Conservation (phyloP, 108 stramenopile species). For the Parietichytrium sp. region DNA sequence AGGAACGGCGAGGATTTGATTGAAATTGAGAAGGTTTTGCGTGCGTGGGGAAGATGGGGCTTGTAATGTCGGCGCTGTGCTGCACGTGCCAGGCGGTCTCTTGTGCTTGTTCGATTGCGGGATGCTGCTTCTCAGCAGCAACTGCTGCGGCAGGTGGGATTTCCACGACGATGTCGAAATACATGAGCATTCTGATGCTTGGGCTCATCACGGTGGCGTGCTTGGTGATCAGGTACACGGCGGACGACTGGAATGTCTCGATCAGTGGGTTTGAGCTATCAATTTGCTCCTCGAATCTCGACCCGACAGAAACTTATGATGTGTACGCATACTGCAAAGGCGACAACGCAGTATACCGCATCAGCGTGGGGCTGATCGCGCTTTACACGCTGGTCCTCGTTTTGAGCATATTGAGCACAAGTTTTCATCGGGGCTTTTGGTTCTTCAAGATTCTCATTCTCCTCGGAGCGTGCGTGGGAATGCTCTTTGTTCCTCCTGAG, state of each 20-base stretch:
- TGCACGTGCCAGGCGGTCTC: slow-evolving; percentile 3
- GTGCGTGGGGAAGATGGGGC: slow-evolving; percentile 23
- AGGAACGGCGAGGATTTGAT: too few relatives aligned
- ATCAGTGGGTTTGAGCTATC: neutral
- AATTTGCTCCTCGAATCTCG: neutral
- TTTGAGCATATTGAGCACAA: neutral
- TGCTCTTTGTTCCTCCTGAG: neutral
- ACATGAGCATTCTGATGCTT: neutral
- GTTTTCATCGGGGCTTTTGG: slow-evolving; percentile 24
- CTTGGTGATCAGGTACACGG: neutral
- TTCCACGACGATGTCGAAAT: slow-evolving; percentile 2
- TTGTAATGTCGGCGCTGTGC: slow-evolving; percentile 33
- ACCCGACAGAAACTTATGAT: neutral
- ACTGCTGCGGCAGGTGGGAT: neutral
- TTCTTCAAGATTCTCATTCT: neutral
- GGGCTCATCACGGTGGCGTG: neutral
- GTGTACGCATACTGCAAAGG: slow-evolving; percentile 33
- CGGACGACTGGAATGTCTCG: slow-evolving; percentile 5
- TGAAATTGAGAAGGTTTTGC: too few relatives aligned
- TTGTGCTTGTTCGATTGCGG: neutral
- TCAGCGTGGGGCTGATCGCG: neutral
- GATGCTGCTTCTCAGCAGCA: slow-evolving; percentile 16
- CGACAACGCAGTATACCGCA: slow-evolving; percentile 21
- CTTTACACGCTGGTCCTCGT: slow-evolving; percentile 13
- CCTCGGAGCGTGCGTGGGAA: neutral